Percentiles rank a stretch among this genome's conserved stretches.
Evolutionary conservation across 352 stramenopile species (phyloP).

Genomic region (Globisporangium middletonii): DNA sequence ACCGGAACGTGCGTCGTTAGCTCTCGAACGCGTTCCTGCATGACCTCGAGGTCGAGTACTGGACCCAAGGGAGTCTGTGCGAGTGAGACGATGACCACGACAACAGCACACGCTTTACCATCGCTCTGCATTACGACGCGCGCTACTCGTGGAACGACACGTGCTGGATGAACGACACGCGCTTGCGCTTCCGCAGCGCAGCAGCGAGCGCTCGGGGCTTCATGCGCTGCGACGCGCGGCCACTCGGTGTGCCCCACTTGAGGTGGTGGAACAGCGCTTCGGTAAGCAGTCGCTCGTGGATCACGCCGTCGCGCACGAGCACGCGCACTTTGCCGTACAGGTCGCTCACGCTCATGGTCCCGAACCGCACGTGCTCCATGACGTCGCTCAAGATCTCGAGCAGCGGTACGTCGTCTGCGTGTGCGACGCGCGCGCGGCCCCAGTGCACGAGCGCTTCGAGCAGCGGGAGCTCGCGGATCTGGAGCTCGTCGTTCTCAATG

Average conservation of each 20-base stretch:
- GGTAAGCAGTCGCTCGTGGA: conserved; percentile 64
- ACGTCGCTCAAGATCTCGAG: conserved; percentile 59
- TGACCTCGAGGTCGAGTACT: conserved; percentile 33
- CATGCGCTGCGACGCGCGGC: conserved; percentile 48
- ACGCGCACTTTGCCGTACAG: conserved; percentile 82
- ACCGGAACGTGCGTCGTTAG: too few relatives aligned
- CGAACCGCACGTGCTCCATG: conserved; percentile 82
- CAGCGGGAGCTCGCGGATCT: conserved; percentile 75
- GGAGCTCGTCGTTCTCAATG: conserved; percentile 74
- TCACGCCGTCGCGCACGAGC: conserved; percentile 56
- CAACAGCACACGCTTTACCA: too few relatives aligned
- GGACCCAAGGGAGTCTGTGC: conserved; percentile 41
- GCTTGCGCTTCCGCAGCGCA: conserved; percentile 75
- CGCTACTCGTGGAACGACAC: conserved; percentile 66
- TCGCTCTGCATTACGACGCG: not conserved
- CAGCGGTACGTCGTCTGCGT: conserved; percentile 33
- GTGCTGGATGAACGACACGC: conserved; percentile 85
- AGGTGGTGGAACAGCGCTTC: conserved; percentile 85
- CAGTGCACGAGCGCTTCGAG: conserved; percentile 78
- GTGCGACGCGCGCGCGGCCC: conserved; percentile 60
- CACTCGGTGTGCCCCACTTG: conserved; percentile 74
- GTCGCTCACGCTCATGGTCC: conserved; percentile 83
- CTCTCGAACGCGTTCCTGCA: conserved; percentile 28
- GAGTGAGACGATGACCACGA: conserved; percentile 1
- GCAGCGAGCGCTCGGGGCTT: conserved; percentile 57